Conservation (phyloP, 352 stramenopile species). For the Globisporangium nodosum region DNA sequence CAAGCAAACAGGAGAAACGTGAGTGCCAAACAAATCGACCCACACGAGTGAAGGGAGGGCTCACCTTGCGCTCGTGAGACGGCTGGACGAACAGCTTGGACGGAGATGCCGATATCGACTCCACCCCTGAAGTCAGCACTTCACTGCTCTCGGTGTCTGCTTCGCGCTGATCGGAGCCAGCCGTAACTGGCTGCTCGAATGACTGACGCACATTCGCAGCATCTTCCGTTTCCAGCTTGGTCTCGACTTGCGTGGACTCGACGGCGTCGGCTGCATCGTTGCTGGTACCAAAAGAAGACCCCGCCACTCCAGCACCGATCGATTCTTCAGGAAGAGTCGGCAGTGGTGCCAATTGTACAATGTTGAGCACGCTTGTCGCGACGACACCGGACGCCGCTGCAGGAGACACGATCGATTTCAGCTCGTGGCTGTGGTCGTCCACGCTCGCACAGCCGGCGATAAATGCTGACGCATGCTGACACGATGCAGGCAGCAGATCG, state of each 20-base stretch:
- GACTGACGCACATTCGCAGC: background rate
- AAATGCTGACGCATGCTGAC: background rate
- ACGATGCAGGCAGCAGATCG: slow-evolving; percentile 4
- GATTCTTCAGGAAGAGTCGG: background rate
- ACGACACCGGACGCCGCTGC: background rate
- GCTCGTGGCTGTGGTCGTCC: slow-evolving; percentile 6
- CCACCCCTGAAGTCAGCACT: too few relatives aligned
- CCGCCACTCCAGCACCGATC: background rate
- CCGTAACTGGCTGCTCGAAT: background rate
- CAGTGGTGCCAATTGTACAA: background rate
- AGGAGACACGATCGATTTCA: slow-evolving; percentile 13
- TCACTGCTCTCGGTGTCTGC: background rate
- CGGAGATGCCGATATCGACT: background rate
- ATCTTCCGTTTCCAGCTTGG: background rate
- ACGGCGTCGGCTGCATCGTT: background rate
- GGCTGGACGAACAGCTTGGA: background rate
- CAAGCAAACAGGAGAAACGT: background rate
- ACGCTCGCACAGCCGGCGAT: background rate
- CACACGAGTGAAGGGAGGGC: background rate
- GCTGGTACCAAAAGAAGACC: background rate
- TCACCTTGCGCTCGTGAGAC: background rate
- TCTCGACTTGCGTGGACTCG: background rate
- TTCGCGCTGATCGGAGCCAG: background rate
- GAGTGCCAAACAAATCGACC: background rate
- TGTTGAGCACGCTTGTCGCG: background rate